A percentile compares a stretch with the other conserved stretches of the same genome.
Conservation (phyloP, 768 basidiomycete species). For the Leucogyrophana mollusca region DNA sequence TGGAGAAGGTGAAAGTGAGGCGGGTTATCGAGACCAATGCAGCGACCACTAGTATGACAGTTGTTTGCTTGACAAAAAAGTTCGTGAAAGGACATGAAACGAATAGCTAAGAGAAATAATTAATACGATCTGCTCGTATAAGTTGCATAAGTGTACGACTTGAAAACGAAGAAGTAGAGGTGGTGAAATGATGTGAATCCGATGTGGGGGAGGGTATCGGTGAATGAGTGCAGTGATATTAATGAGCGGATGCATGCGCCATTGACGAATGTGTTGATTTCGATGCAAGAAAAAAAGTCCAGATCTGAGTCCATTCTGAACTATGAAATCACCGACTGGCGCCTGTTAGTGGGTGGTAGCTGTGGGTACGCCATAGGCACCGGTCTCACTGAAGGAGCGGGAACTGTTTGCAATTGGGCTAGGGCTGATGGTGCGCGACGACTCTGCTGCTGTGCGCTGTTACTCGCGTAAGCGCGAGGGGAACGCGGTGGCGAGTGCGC, state of each 20-base stretch:
- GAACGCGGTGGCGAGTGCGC: neutral
- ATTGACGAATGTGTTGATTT: neutral
- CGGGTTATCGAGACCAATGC: neutral
- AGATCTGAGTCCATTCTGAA: neutral
- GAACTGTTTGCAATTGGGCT: neutral
- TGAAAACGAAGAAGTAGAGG: neutral
- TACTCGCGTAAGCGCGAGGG: conserved; percentile 8
- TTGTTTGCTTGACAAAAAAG: neutral
- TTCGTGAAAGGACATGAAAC: neutral
- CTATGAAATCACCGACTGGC: neutral
- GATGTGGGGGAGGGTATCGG: conserved; percentile 27
- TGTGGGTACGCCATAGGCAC: neutral
- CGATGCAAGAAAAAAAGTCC: neutral
- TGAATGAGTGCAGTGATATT: conserved; percentile 16
- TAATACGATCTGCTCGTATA: conserved; percentile 6
- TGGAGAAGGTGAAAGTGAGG: neutral
- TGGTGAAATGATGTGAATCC: neutral
- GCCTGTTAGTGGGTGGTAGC: neutral
- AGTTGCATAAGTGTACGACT: conserved; percentile 4
- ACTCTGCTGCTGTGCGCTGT: conserved; percentile 18
- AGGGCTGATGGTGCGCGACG: conserved; percentile 15
- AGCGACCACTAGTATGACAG: conserved; percentile 1
- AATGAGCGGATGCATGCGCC: conserved; percentile 4
- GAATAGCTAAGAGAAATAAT: neutral
- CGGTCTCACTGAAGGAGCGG: neutral